Evolutionary conservation across 2,329 filamentous ascomycete species (phyloP).

Genomic region (Chalaropsis ovoidea): DNA sequence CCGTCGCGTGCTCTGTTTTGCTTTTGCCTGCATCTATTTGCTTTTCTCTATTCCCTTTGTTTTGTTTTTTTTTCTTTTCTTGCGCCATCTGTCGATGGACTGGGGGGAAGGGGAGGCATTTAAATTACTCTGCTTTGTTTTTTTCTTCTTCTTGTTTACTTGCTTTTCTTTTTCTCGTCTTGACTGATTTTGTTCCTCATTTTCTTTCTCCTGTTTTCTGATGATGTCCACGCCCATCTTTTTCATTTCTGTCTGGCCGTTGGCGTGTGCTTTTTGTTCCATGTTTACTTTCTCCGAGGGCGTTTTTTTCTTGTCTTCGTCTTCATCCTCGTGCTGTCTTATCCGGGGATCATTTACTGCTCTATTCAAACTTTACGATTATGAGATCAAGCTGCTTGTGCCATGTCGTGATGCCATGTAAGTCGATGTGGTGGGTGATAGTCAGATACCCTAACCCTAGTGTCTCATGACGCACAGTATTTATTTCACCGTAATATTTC

Average conservation of each 20-base stretch:
- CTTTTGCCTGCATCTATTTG: background rate
- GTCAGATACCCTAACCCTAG: background rate
- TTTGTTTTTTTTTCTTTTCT: constrained; percentile 8
- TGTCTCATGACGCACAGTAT: background rate
- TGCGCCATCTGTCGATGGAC: background rate
- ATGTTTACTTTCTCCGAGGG: background rate
- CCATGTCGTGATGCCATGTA: no score
- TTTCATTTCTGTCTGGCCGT: background rate
- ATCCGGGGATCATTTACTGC: background rate
- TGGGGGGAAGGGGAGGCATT: background rate
- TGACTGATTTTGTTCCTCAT: background rate
- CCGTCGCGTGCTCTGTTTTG: no score
- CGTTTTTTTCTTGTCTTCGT: background rate
- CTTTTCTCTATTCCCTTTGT: background rate
- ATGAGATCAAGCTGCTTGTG: background rate
- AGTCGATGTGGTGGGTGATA: no score
- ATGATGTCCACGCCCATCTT: constrained; percentile 1
- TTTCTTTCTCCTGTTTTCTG: background rate
- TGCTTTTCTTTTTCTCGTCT: background rate
- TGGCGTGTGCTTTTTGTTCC: background rate
- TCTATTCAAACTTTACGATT: background rate
- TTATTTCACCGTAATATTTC: background rate
- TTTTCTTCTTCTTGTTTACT: background rate
- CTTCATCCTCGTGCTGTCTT: background rate
- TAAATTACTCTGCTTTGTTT: background rate